These are phyloP conservation scores for Blastobotrys proliferans DNA, from an alignment of 1,139 yeast genomes.

Conservation along the genomic window DNA sequence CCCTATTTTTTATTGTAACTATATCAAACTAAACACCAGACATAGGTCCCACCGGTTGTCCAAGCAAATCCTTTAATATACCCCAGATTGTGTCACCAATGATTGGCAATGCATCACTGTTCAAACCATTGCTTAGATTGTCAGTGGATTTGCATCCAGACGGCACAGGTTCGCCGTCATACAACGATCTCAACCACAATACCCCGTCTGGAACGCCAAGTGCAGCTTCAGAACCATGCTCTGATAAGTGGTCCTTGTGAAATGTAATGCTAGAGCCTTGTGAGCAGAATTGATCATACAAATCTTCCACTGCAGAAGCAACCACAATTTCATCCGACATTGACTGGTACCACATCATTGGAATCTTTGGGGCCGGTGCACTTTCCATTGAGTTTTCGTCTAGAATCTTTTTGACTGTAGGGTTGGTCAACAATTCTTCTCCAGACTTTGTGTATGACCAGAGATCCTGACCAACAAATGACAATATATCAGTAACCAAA, in stretches of 20 bases:
- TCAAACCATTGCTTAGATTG: constrained; percentile 1
- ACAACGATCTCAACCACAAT: constrained; percentile 12
- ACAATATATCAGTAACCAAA: constrained; percentile 17
- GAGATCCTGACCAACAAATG: constrained; percentile 20
- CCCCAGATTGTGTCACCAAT: constrained; percentile 7
- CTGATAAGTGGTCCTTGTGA: constrained; percentile 16
- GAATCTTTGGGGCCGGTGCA: constrained; percentile 23
- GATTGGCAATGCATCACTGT: constrained; percentile 3
- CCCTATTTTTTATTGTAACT: too few relatives aligned
- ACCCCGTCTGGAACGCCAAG: constrained; percentile 10
- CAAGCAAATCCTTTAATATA: not conserved
- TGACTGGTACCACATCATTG: constrained; percentile 32
- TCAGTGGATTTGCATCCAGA: constrained; percentile 6
- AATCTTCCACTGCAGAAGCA: constrained; percentile 20
- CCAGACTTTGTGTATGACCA: constrained; percentile 22
- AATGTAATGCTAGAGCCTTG: constrained; percentile 27
- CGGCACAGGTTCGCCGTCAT: constrained; percentile 11
- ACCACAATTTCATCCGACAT: constrained; percentile 27
- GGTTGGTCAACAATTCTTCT: constrained; percentile 14
- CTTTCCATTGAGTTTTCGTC: constrained; percentile 22
- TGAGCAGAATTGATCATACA: constrained; percentile 26
- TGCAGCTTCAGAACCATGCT: constrained; percentile 9
- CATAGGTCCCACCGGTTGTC: constrained; percentile 8
- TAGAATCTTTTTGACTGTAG: constrained; percentile 15
- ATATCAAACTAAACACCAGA: too few relatives aligned